phyloP scores from a whole-genome alignment of 1,139 yeast genomes.

The Pichia norvegensis region DNA sequence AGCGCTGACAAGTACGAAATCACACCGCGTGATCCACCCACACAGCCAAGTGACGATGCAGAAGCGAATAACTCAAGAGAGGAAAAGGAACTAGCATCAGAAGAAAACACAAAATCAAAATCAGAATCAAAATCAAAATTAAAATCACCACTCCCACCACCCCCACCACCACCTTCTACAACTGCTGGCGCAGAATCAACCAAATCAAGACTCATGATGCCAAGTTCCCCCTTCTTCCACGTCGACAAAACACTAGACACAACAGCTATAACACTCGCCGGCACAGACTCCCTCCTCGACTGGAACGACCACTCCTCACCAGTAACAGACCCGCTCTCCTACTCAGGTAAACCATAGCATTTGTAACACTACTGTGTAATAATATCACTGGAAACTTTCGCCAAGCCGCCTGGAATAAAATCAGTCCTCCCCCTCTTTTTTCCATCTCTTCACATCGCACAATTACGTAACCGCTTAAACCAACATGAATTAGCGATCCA shows the following conservation, averaged over 20 bases:
- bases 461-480: not conserved
- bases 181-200: conserved; percentile 2
- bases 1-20: conserved; percentile 23
- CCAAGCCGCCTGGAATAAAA: no score
- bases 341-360: not conserved
- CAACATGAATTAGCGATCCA: no score
- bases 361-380: no score
- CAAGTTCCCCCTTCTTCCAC: conserved; percentile 27
- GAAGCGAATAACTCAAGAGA: not conserved
- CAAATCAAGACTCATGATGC: conserved; percentile 16
- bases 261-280: conserved; percentile 8
- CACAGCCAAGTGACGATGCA: conserved; percentile 5
- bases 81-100: not conserved
- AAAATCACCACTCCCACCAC: not conserved
- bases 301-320: conserved; percentile 23
- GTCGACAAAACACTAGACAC: conserved; percentile 15
- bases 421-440: no score
- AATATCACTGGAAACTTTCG: no score
- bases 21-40: conserved; percentile 26
- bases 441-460: no score
- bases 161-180: no score
- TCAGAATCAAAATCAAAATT: not conserved
- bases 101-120: not conserved
- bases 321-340: conserved; percentile 18
- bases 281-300: conserved; percentile 2